A percentile compares a stretch with the other conserved stretches of the same genome.
phyloP scores from a whole-genome alignment of 345 rosid species.

The Populus pruinosa region DNA sequence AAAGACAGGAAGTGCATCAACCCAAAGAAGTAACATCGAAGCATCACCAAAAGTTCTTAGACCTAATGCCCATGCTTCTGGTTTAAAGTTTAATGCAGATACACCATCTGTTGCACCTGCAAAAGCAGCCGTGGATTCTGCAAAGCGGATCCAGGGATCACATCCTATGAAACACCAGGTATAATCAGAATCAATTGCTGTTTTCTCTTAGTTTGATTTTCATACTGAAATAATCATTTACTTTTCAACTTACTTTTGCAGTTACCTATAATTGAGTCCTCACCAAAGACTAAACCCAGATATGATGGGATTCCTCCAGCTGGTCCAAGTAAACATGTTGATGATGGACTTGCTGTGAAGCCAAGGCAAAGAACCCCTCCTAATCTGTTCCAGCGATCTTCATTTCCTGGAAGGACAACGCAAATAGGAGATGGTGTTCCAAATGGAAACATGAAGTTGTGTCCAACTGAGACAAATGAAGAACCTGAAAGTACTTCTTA shows the following conservation, averaged over 20 bases:
- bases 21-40: conserved; percentile 54
- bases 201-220: conserved; percentile 4
- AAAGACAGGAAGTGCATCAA: conserved; percentile 42
- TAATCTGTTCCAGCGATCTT: conserved; percentile 47
- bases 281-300: conserved; percentile 66
- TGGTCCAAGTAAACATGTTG: conserved; percentile 40
- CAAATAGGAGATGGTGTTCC: conserved; percentile 50
- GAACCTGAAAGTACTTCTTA: conserved; percentile 38
- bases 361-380: conserved; percentile 83
- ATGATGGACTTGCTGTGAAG: conserved; percentile 51
- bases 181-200: conserved; percentile 11
- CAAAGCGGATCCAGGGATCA: conserved; percentile 48
- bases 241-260: conserved; percentile 23
- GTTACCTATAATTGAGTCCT: conserved; percentile 61
- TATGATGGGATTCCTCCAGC: conserved; percentile 63
- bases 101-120: conserved; percentile 35
- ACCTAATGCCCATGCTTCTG: conserved; percentile 45
- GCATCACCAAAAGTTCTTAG: conserved; percentile 62
- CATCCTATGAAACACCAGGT: conserved; percentile 75
- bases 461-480: conserved; percentile 31
- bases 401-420: conserved; percentile 50
- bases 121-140: conserved; percentile 50
- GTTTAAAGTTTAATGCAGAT: conserved; percentile 49
- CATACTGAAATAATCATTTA: conserved; percentile 12
- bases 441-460: conserved; percentile 32